Percentiles rank a stretch among this genome's conserved stretches.
Conservation (phyloP, 192 early-diverging fungal species). For the Backusella sp. region DNA sequence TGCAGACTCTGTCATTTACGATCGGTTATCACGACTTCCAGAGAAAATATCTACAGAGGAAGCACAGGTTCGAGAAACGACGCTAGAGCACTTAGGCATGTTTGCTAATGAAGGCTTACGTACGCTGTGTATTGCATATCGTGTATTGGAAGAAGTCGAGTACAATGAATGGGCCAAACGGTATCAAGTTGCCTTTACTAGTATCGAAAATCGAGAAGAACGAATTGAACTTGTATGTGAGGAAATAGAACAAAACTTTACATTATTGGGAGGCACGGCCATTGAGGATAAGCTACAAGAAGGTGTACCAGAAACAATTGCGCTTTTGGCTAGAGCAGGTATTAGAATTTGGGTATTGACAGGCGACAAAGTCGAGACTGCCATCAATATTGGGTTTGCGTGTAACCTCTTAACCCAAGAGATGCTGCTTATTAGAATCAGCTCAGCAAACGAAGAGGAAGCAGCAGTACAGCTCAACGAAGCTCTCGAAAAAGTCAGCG, state of each 20-base stretch:
- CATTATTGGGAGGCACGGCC: constrained; percentile 68
- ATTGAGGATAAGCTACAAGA: constrained; percentile 83
- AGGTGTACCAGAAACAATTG: constrained; percentile 74
- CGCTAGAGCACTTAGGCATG: constrained; percentile 72
- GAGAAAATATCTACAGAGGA: constrained; percentile 24
- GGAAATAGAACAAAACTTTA: constrained; percentile 59
- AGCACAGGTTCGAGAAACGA: constrained; percentile 60
- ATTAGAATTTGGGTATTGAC: constrained; percentile 80
- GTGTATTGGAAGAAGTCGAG: constrained; percentile 47
- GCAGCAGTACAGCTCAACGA: constrained; percentile 55
- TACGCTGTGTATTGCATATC: constrained; percentile 69
- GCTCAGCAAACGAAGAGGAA: constrained; percentile 33
- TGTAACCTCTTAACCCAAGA: constrained; percentile 61
- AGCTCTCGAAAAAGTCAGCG: constrained; percentile 24
- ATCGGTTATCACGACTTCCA: constrained; percentile 47
- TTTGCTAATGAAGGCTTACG: constrained; percentile 82
- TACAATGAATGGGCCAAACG: constrained; percentile 57
- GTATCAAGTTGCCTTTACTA: constrained; percentile 49
- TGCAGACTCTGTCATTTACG: constrained; percentile 88
- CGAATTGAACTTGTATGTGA: constrained; percentile 51
- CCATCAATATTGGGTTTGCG: constrained; percentile 77
- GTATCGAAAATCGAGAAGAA: constrained; percentile 57
- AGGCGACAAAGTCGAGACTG: constrained; percentile 79
- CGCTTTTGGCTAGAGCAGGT: constrained; percentile 56
- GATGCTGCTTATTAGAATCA: constrained; percentile 58